Evolutionary conservation across 2,329 filamentous ascomycete genomes (phyloP).

Genomic region (Lasiodiplodia theobromae): DNA sequence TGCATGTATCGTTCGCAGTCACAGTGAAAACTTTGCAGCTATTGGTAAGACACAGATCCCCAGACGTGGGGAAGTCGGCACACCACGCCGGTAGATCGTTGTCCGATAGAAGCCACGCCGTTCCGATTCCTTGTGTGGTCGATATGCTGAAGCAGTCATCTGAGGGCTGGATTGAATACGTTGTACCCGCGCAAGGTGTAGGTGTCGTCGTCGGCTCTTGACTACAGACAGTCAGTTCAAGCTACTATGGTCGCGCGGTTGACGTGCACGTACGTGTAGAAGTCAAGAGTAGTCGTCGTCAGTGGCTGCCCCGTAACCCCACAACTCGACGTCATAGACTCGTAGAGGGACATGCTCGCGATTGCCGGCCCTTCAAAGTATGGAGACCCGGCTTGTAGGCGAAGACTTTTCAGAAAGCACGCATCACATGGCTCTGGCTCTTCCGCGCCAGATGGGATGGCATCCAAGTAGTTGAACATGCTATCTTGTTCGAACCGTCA

Average conservation of each 20-base stretch:
- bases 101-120: neutral
- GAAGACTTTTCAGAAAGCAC: neutral
- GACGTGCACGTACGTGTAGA: neutral
- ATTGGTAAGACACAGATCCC: neutral
- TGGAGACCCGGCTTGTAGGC: neutral
- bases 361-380: neutral
- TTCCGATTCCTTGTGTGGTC: neutral
- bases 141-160: slow-evolving; percentile 12
- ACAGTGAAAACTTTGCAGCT: neutral
- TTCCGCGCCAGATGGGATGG: neutral
- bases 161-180: neutral
- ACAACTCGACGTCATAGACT: slow-evolving; percentile 26
- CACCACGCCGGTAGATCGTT: neutral
- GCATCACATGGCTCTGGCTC: neutral
- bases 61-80: neutral
- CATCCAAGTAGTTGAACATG: slow-evolving; percentile 1
- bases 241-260: too few relatives aligned
- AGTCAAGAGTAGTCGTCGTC: neutral
- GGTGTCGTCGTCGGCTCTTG: neutral
- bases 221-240: neutral
- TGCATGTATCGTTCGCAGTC: slow-evolving; percentile 3
- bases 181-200: neutral
- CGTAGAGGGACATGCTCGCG: neutral
- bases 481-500: neutral
- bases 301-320: neutral